Percentiles rank a stretch among this genome's conserved stretches.
phyloP scores from a whole-genome alignment of 352 stramenopile species.

The Thraustotheca clavata region DNA sequence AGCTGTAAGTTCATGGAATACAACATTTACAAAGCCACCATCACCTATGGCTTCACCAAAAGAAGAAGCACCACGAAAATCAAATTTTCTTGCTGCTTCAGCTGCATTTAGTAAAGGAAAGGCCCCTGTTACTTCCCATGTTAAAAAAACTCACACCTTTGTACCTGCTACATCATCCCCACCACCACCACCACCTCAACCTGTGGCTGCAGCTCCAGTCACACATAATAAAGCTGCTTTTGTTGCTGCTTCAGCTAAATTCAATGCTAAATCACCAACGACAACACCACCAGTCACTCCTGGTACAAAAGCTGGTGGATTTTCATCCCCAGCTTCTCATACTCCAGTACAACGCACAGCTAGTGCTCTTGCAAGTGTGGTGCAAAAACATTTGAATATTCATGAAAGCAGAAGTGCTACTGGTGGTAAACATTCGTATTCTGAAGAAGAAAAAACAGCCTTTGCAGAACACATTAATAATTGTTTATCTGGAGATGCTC shows the following conservation, averaged over 20 bases:
- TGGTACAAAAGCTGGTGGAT: neutral
- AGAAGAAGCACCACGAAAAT: constrained; percentile 13
- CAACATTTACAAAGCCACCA: constrained; percentile 29
- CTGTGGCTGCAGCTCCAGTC: constrained; percentile 22
- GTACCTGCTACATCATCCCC: neutral
- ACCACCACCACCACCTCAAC: neutral
- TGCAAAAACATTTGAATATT: constrained; percentile 37
- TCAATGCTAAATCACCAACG: neutral
- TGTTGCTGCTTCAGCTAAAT: constrained; percentile 12
- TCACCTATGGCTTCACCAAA: constrained; percentile 31
- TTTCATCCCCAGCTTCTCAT: neutral
- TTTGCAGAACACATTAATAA: constrained; percentile 94
- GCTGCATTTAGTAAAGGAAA: constrained; percentile 20
- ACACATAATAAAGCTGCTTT: constrained; percentile 12
- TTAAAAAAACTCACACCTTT: neutral
- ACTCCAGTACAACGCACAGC: neutral
- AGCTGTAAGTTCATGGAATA: constrained; percentile 13
- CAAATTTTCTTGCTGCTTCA: constrained; percentile 5
- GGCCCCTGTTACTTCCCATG: neutral
- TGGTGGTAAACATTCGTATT: constrained; percentile 80
- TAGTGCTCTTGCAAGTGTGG: constrained; percentile 10
- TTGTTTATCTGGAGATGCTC: constrained; percentile 52
- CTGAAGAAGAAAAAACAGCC: constrained; percentile 81
- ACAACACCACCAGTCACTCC: neutral
- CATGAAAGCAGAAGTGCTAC: constrained; percentile 72